Percentiles rank a stretch among this genome's conserved stretches.
Evolutionary conservation across 2,329 filamentous ascomycete species (phyloP).

Genomic region (Hymenoscyphus fraxineus): DNA sequence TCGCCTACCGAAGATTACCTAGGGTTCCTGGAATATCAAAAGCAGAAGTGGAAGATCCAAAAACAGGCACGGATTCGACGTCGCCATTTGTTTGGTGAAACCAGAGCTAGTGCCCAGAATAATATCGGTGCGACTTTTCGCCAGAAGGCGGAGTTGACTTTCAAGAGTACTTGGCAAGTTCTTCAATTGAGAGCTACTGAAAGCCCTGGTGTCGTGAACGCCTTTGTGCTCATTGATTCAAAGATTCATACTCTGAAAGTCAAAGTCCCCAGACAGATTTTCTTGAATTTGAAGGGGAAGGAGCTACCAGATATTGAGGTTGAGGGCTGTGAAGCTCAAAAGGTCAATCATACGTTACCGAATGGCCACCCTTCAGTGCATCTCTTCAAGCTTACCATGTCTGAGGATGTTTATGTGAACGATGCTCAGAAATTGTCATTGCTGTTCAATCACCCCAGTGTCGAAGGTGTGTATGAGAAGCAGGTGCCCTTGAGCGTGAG

Average conservation of each 20-base stretch:
- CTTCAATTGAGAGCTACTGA: constrained; percentile 81
- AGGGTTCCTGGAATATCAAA: constrained; percentile 89
- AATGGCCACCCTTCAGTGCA: constrained; percentile 94
- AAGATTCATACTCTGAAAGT: constrained; percentile 87
- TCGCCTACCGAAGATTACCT: constrained; percentile 80
- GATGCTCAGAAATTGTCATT: constrained; percentile 78
- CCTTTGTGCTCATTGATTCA: constrained; percentile 87
- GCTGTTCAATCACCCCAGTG: constrained; percentile 86
- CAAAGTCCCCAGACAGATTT: constrained; percentile 83
- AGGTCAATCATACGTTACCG: constrained; percentile 87
- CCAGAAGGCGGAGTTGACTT: constrained; percentile 86
- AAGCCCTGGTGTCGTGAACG: constrained; percentile 78
- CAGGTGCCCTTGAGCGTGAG: constrained; percentile 83
- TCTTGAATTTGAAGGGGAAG: constrained; percentile 83
- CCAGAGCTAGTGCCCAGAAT: constrained; percentile 60
- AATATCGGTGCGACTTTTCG: constrained; percentile 72
- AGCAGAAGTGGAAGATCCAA: constrained; percentile 98
- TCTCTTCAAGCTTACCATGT: constrained; percentile 88
- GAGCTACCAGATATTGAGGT: constrained; percentile 87
- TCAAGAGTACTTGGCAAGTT: constrained; percentile 92
- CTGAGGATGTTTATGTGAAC: constrained; percentile 81
- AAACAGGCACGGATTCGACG: constrained; percentile 82
- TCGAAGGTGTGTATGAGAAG: constrained; percentile 96
- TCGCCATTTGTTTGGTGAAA: constrained; percentile 89
- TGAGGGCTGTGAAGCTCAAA: constrained; percentile 81